Percentiles rank a stretch among this genome's conserved stretches.
Evolutionary conservation across 176 grass and related monocot genomes (phyloP).

Genomic region (Leersia perrieri): DNA sequence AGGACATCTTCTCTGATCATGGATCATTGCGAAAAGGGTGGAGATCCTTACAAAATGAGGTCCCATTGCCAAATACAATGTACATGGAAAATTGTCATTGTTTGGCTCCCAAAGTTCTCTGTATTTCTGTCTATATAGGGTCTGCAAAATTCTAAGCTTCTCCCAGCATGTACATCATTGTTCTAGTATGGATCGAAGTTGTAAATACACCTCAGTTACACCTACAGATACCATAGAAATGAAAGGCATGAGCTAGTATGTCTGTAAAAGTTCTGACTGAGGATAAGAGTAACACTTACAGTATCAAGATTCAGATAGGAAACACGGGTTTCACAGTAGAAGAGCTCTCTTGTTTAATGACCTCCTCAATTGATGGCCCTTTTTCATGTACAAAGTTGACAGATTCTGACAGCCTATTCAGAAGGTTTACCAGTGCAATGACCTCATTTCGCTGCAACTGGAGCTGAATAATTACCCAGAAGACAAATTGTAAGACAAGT

Average conservation of each 20-base stretch:
- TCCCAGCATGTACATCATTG: conserved; percentile 21
- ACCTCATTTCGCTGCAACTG: conserved; percentile 98
- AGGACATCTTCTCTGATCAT: background rate
- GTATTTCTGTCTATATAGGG: conserved; percentile 12
- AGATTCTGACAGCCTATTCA: conserved; percentile 91
- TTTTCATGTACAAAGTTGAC: conserved; percentile 90
- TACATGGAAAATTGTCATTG: conserved; percentile 20
- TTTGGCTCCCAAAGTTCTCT: conserved; percentile 5
- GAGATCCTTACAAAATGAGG: background rate
- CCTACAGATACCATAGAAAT: conserved; percentile 12
- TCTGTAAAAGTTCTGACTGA: background rate
- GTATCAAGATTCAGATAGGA: conserved; percentile 34
- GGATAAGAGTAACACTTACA: background rate
- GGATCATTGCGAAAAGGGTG: background rate
- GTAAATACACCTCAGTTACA: conserved; percentile 9
- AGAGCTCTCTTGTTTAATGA: conserved; percentile 44
- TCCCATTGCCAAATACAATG: background rate
- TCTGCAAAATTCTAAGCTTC: conserved; percentile 36
- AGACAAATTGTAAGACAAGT: conserved; percentile 18
- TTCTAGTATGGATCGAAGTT: background rate
- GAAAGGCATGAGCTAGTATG: background rate
- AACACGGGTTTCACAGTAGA: conserved; percentile 29
- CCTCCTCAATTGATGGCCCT: conserved; percentile 55
- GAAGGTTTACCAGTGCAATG: conserved; percentile 84
- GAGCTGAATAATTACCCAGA: conserved; percentile 45